Evolutionary conservation across 257 asterid genomes (phyloP), one percentile per base, ranked within the genome.

Genomic region (Penstemon barbatus): DNA sequence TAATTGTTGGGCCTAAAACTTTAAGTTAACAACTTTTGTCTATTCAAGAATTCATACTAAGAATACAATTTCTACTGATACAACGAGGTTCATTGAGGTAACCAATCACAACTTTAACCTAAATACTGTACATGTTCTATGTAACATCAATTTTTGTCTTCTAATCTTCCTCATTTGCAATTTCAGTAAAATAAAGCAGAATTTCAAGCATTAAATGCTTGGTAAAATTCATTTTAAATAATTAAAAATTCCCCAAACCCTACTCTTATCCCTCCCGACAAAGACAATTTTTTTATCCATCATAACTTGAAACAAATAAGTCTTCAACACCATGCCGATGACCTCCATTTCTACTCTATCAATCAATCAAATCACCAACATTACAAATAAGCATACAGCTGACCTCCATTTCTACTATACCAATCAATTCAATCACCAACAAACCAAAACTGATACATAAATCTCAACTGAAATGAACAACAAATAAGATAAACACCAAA

Each of bases 321-420:
- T 25, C 33, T 25, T 25, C 33, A 25, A 25, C 33, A 25, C 33
- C 33, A 25, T 25, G 33, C 33, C 1, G 33, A 25, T 25, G 33
- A 25, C 33, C 33, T 36, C 70, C 38, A 4, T 37, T 18, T 48
- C 19, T 1, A 65, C 5, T 33, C 44, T 2, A 51, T 36, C 5
- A 12, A 69, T 48, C 15, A 19, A 65, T 36, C 36, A 36, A 11
- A 5, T 4, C 63, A 25, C 33, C 33, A 25, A 25, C 33, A 25
- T 83, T 65, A 71, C 81, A 69, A 74, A 57, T 67, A 71, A 54
- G 48, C 25, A 61, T 13, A 50, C 61, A 73, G 55, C 9, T n/a
- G 38, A 40, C 55, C 5, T 36, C 70, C 38, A 4, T 37, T 18
- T 15, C 43, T 1, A 65, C 5, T 33, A 33, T 2, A 51, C 11